Evolutionary conservation across 148 eudicot genomes (phyloP).

Genomic region (Rhododendron simsii): DNA sequence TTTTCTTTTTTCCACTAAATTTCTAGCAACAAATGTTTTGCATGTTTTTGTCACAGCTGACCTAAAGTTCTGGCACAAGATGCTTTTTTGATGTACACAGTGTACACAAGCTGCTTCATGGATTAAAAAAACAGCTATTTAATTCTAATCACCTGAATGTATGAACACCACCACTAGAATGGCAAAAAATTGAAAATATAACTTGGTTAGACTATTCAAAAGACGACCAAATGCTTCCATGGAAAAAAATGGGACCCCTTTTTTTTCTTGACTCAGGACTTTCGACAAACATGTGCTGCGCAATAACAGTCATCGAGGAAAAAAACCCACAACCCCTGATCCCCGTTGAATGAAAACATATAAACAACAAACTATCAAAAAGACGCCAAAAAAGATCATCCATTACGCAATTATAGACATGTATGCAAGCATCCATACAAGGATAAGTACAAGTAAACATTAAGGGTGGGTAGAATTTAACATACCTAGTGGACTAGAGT

Average conservation of each 20-base stretch:
- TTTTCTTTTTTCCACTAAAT: neutral
- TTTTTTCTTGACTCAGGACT: neutral
- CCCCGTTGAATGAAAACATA: neutral
- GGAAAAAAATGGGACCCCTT: neutral
- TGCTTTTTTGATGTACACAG: neutral
- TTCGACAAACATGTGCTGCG: neutral
- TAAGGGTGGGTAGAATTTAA: conserved; percentile 4
- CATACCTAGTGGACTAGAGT: conserved; percentile 24
- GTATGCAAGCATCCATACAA: neutral
- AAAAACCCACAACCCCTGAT: neutral
- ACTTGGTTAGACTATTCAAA: neutral
- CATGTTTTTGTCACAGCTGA: neutral
- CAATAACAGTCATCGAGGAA: neutral
- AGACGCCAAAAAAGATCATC: neutral
- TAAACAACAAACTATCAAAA: neutral
- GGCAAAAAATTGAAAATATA: neutral
- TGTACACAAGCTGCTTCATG: neutral
- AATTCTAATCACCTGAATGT: neutral
- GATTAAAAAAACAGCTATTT: neutral
- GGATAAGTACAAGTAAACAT: neutral
- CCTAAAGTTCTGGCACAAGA: neutral
- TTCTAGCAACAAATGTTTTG: neutral
- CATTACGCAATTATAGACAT: neutral
- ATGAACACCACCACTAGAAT: neutral
- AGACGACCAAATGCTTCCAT: neutral